Conservation (phyloP, 2,329 filamentous ascomycete genomes). For the Capronia coronata region DNA sequence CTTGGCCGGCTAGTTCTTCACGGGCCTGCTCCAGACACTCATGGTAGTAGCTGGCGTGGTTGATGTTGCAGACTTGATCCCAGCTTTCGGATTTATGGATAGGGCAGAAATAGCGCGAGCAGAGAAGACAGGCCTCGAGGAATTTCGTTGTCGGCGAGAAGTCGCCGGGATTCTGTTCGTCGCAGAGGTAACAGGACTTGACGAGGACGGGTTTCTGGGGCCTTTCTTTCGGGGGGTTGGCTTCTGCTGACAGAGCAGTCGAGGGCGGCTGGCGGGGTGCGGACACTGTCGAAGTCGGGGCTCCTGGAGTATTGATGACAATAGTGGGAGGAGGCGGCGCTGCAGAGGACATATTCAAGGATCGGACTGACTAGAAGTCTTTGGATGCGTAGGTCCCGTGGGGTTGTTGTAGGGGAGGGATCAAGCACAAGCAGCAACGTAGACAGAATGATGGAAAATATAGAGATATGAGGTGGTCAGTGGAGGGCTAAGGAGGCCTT, state of each 20-base stretch:
- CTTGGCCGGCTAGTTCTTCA: constrained; percentile 19
- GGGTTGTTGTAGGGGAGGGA: too few species aligned
- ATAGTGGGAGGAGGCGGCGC: constrained; percentile 23
- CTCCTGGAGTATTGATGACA: constrained; percentile 23
- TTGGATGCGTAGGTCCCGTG: background rate
- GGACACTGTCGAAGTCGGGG: constrained; percentile 14
- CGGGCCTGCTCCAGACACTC: constrained; percentile 22
- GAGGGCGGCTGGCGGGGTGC: constrained; percentile 4
- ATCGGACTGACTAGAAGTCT: background rate
- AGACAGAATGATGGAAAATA: background rate
- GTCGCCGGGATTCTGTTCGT: constrained; percentile 29
- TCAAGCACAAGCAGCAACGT: too few species aligned
- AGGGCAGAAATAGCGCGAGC: constrained; percentile 26
- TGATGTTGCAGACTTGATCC: constrained; percentile 28
- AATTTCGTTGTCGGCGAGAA: constrained; percentile 29
- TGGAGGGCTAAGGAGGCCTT: constrained; percentile 6
- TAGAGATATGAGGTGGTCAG: constrained; percentile 1
- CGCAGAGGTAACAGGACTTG: constrained; percentile 27
- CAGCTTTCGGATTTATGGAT: constrained; percentile 26
- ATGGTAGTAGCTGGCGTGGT: constrained; percentile 27
- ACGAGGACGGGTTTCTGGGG: constrained; percentile 18
- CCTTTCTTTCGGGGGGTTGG: constrained; percentile 1
- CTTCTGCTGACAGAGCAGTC: background rate
- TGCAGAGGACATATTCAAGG: background rate
- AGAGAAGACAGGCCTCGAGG: constrained; percentile 27